Evolutionary conservation across 352 stramenopile species (phyloP).

Genomic region (Elongisporangium anandrum): DNA sequence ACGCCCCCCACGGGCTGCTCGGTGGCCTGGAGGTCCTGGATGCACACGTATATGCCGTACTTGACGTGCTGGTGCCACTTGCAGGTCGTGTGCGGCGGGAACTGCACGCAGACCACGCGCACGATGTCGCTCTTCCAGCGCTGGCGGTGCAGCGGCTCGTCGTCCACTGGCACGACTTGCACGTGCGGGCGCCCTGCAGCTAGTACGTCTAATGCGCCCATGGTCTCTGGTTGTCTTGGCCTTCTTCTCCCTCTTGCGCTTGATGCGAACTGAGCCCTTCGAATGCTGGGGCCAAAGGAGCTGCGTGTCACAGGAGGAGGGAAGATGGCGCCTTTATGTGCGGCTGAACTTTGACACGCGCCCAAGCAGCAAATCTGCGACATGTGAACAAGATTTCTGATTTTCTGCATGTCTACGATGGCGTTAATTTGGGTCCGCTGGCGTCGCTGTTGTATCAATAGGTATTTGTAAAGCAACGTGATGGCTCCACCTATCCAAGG

Average conservation of each 20-base stretch:
- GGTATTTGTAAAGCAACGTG: too few relatives aligned
- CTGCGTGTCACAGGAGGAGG: neutral
- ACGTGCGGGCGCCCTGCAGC: conserved; percentile 3
- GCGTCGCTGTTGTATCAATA: too few relatives aligned
- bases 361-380: neutral
- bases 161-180: conserved; percentile 37
- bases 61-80: conserved; percentile 46
- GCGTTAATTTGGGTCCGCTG: too few relatives aligned
- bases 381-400: neutral
- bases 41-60: conserved; percentile 41
- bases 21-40: conserved; percentile 23
- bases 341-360: neutral
- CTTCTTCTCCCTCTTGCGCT: neutral
- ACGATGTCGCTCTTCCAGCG: conserved; percentile 29
- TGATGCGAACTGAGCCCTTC: neutral
- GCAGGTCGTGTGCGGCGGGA: conserved; percentile 30
- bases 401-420: too few relatives aligned
- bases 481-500: too few relatives aligned
- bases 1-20: conserved; percentile 19
- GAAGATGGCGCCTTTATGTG: neutral
- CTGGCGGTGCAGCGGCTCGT: conserved; percentile 43
- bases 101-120: conserved; percentile 29
- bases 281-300: neutral
- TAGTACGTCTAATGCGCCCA: neutral
- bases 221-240: neutral